These are phyloP conservation scores for Chalaropsis thielavioides DNA, from an alignment of 2,329 filamentous ascomycete species.

Conservation along the genomic window DNA sequence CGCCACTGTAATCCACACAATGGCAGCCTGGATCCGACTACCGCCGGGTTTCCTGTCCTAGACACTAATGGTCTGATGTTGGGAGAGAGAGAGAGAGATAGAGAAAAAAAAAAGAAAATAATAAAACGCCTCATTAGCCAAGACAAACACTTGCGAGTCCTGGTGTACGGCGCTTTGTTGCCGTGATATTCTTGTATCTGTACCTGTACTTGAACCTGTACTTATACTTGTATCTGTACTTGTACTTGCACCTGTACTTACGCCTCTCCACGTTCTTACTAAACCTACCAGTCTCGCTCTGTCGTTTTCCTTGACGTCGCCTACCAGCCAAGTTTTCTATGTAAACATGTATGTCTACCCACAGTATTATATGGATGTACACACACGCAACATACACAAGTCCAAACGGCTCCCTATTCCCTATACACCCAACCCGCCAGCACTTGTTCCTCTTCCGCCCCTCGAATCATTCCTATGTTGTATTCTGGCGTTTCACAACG, in stretches of 20 bases:
- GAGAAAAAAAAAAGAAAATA: no score
- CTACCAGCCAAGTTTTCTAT: no score
- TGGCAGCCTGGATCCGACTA: no score
- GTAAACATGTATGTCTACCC: no score
- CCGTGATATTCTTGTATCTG: background rate
- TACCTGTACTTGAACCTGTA: no score
- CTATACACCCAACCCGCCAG: background rate
- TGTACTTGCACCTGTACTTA: no score
- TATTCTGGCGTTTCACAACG: slow-evolving; percentile 3
- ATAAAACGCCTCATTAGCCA: background rate
- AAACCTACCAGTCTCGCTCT: background rate
- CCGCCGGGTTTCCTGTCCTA: no score
- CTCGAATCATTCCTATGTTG: background rate
- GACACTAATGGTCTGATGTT: background rate
- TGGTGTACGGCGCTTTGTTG: background rate
- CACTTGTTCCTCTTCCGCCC: background rate
- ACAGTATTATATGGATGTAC: no score
- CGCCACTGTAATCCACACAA: no score
- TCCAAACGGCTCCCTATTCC: background rate
- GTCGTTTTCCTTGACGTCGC: no score
- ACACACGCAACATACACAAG: no score
- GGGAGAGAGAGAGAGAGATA: background rate
- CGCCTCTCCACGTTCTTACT: background rate
- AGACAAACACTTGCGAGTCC: background rate
- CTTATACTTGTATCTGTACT: no score